Evolutionary conservation across 2,329 filamentous ascomycete genomes (phyloP), one percentile per base, ranked within the genome.

Genomic region (Chaetomiaceae sp.): DNA sequence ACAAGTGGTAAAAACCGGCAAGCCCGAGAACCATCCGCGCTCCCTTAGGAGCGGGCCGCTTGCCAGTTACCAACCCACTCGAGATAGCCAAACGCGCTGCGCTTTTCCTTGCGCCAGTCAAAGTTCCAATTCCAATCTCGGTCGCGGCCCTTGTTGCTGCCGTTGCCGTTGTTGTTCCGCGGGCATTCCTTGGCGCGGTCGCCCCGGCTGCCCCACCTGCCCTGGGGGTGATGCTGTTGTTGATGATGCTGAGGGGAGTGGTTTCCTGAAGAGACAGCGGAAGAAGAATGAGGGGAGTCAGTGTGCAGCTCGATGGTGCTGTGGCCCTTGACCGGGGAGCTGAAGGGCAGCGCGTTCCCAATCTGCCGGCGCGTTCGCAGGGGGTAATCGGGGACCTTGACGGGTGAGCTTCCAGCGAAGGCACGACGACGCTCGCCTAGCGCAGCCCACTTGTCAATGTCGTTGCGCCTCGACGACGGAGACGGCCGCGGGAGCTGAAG

Each of bases 51-150:
- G 55, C 68, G 65, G 61, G 66, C 67, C 58, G 82, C 81, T 67
- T 86, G 82, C 81, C 87, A 94, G 71, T 86, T 88, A 74, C 89
- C 89, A 81, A 95, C 88, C 84, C 91, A 95, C 80, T 95, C 89
- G 73, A 90, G 71, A 62, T 91, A 86, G 62, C 83, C 83, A 65
- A 87, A 78, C 70, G 85, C 83, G 62, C 74, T 67, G 58, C 76
- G 76, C 61, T 70, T 72, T 53, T 84, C 81, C 61, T 78, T 73
- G 61, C 77, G 76, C 76, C 77, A 79, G 54, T 60, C 56, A 40
- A 58, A 56, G 44, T 68, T 67, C 63, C 61, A 66, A 52, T 76
- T 77, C 71, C 71, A 74, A 66, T 81, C 77, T 69, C 76, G 73
- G 49, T 58, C 61, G 56, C 59, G 65, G 54, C 72, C 72, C 62